These are phyloP conservation scores for Kalmusia sp. DNA, from an alignment of 2,329 filamentous ascomycete species.

Conservation along the genomic window DNA sequence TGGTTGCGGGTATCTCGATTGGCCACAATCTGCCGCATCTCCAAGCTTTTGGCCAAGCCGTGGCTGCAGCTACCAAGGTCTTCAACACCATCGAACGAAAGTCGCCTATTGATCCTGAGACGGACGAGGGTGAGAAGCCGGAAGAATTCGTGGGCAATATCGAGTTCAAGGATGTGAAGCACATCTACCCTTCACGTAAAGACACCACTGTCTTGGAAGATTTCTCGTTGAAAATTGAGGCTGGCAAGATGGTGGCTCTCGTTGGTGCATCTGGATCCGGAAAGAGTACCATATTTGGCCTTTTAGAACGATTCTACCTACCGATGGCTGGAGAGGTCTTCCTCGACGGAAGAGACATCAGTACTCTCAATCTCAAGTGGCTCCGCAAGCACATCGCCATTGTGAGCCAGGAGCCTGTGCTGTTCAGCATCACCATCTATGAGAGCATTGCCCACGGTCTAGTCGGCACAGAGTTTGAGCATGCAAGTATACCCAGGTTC, in stretches of 20 bases:
- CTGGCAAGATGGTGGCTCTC: constrained; percentile 89
- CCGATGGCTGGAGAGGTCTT: constrained; percentile 81
- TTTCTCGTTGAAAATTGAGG: constrained; percentile 79
- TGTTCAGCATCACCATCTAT: constrained; percentile 89
- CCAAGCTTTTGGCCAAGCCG: constrained; percentile 82
- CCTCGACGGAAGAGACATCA: constrained; percentile 83
- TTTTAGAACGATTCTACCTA: constrained; percentile 93
- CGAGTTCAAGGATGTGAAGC: constrained; percentile 81
- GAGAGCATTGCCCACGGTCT: constrained; percentile 91
- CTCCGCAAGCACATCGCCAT: constrained; percentile 89
- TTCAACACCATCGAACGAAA: constrained; percentile 89
- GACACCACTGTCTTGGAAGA: constrained; percentile 89
- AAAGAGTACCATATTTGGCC: constrained; percentile 91
- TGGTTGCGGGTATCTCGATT: constrained; percentile 91
- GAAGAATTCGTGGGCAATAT: constrained; percentile 78
- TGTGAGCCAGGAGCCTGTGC: constrained; percentile 89
- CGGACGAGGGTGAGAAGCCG: constrained; percentile 73
- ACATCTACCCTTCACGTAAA: constrained; percentile 92
- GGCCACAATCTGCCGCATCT: constrained; percentile 75
- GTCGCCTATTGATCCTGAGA: constrained; percentile 82
- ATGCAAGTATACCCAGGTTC: constrained; percentile 55
- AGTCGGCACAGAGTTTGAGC: constrained; percentile 80
- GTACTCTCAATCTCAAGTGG: constrained; percentile 85
- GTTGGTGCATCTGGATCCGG: constrained; percentile 94
- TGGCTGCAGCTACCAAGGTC: constrained; percentile 89